Percentiles rank a stretch among this genome's conserved stretches.
phyloP scores from a whole-genome alignment of 2,329 filamentous ascomycete genomes.

The Diplodia scrobiculata region DNA sequence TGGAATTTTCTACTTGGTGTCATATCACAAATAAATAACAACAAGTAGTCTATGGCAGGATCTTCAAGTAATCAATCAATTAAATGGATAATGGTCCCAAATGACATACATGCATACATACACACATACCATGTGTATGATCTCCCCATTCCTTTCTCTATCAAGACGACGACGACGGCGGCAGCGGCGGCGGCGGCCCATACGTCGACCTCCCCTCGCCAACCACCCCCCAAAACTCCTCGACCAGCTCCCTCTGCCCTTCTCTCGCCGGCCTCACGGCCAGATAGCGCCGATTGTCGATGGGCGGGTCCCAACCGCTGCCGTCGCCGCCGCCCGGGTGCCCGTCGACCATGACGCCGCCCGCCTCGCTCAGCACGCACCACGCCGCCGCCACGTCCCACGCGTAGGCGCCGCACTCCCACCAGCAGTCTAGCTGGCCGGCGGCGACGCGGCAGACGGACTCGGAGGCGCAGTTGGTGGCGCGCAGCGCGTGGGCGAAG shows the following conservation, averaged over 20 bases:
- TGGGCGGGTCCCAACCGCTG: neutral
- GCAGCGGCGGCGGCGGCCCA: neutral
- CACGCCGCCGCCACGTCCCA: conserved; percentile 1
- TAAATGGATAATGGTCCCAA: too few species aligned
- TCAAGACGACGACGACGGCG: too few species aligned
- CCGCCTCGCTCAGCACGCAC: conserved; percentile 13
- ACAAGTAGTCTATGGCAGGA: too few species aligned
- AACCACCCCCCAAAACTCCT: conserved; percentile 12
- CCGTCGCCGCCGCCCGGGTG: neutral
- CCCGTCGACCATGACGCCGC: conserved; percentile 1
- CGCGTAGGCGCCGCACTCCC: too few species aligned
- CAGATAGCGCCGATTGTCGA: conserved; percentile 6
- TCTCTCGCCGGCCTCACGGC: neutral
- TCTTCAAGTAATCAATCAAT: too few species aligned
- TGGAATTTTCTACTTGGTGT: too few species aligned
- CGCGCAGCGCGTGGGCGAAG: conserved; percentile 8
- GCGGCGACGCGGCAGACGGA: conserved; percentile 16
- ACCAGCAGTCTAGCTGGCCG: too few species aligned
- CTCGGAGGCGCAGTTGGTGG: neutral
- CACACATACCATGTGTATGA: too few species aligned
- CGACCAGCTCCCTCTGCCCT: conserved; percentile 7
- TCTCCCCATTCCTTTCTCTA: too few species aligned
- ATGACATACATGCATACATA: too few species aligned
- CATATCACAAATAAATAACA: too few species aligned
- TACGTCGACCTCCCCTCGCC: neutral